These are phyloP conservation scores for Trichoderma koningiopsis DNA, from an alignment of 2,329 filamentous ascomycete species.

Conservation along the genomic window DNA sequence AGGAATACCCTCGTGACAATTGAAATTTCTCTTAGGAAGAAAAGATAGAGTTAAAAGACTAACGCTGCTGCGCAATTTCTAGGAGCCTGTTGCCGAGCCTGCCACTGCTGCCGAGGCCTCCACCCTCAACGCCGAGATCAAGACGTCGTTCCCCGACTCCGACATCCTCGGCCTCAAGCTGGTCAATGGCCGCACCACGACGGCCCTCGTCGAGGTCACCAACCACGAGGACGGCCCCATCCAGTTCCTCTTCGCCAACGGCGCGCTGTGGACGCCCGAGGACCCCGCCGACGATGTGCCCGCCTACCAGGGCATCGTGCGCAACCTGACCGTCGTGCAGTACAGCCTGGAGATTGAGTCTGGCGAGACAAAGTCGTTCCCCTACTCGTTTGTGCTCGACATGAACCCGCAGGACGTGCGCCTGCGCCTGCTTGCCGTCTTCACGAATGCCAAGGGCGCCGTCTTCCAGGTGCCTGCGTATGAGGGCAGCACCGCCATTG, in stretches of 20 bases:
- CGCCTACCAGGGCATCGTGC: slow-evolving; percentile 62
- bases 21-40: too few species aligned
- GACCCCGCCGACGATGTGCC: slow-evolving; percentile 50
- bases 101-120: slow-evolving; percentile 11
- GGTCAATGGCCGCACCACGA: slow-evolving; percentile 85
- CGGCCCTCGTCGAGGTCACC: slow-evolving; percentile 76
- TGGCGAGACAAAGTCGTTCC: slow-evolving; percentile 73
- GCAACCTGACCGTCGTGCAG: slow-evolving; percentile 79
- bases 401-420: slow-evolving; percentile 89
- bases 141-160: slow-evolving; percentile 65
- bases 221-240: slow-evolving; percentile 82
- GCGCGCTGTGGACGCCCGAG: slow-evolving; percentile 65
- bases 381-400: slow-evolving; percentile 85
- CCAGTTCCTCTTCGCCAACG: slow-evolving; percentile 74
- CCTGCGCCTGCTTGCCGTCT: slow-evolving; percentile 73
- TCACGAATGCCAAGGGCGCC: slow-evolving; percentile 66
- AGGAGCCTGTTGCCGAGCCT: background rate
- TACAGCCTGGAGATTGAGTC: slow-evolving; percentile 75
- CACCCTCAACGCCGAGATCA: slow-evolving; percentile 63
- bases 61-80: background rate
- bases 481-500: slow-evolving; percentile 80
- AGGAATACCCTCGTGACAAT: too few species aligned
- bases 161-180: slow-evolving; percentile 95
- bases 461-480: slow-evolving; percentile 78
- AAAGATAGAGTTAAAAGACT: background rate